Percentiles rank a stretch among this genome's conserved stretches.
These are phyloP conservation scores for Pseudocercospora fuligena DNA, from an alignment of 2,329 filamentous ascomycete genomes.

Conservation along the genomic window DNA sequence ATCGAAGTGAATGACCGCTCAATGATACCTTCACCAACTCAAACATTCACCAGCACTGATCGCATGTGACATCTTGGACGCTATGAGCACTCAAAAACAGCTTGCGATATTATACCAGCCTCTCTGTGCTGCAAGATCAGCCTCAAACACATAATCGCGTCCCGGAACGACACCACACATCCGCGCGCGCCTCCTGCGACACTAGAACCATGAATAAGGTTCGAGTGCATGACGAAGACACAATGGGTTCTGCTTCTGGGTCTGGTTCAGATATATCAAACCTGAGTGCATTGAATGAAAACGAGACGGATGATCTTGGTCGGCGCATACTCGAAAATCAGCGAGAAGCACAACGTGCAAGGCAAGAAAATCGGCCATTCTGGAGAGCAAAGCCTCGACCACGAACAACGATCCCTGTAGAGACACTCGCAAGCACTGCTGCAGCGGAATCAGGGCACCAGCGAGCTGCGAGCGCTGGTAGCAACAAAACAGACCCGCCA, in stretches of 20 bases:
- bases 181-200: slow-evolving; percentile 5
- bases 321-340: slow-evolving; percentile 49
- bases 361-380: slow-evolving; percentile 39
- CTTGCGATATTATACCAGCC: neutral
- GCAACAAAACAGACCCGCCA: slow-evolving; percentile 49
- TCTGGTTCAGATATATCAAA: slow-evolving; percentile 12
- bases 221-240: slow-evolving; percentile 32
- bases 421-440: slow-evolving; percentile 6
- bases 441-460: slow-evolving; percentile 12
- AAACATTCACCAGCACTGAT: neutral
- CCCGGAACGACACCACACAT: neutral
- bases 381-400: slow-evolving; percentile 29
- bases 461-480: slow-evolving; percentile 37
- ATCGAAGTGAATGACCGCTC: slow-evolving; percentile 5
- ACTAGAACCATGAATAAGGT: slow-evolving; percentile 32
- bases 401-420: slow-evolving; percentile 19
- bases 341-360: slow-evolving; percentile 49
- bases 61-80: slow-evolving; percentile 1
- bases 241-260: slow-evolving; percentile 8
- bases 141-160: neutral
- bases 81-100: neutral
- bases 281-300: slow-evolving; percentile 37
- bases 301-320: slow-evolving; percentile 54
- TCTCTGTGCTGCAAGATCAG: neutral
- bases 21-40: neutral